Evolutionary conservation across 140 eudicot genomes (phyloP), one percentile per base, ranked within the genome.

Genomic region (Oenanthe javanica): DNA sequence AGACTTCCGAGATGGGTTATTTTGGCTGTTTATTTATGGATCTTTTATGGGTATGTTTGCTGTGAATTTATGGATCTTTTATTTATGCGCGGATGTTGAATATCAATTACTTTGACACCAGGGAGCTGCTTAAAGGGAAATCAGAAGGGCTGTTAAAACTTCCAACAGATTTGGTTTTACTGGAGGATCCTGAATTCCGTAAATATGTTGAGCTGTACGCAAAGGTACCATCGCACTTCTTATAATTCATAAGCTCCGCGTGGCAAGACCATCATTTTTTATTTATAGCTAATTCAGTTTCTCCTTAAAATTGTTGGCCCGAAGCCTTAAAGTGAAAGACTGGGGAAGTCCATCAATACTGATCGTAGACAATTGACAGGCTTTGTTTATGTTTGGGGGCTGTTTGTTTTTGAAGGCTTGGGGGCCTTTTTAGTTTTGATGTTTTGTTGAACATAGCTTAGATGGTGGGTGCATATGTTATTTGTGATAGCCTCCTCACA

Each of bases 51-150:
- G 6, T 36, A 67, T 25, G 18, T 64, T 51, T 84, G 38, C 27
- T 85, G 13, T 67, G 57, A 40, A 74, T 82, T 59, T 9, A 66
- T 27, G 10, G 36, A 66, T 67, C 40, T 59, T 75, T 31, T 25
- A 8, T 59, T 15, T 23, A 70, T 42, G 78, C 25, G n/a, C 52
- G 23, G 25, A 14, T 18, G 14, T 69, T 74, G 10, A 25, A 38
- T 74, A 9, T 78, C 9, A 15, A 49, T 8, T 11, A 1, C 78
- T 52, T 52, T 77, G 75, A 72, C 82, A 83, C 83, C 93, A 95
- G 99, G 91, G 97, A 92, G 87, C 92, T 95, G 69, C 91, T 95
- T 55, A 88, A 95, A 80, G 99, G 97, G 36, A 97, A 88, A 87
- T 85, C 91, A 46, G 97, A 92, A 84, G 99, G 97, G 67, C 88